Percentiles rank a stretch among this genome's conserved stretches.
Evolutionary conservation across 208 protist species (phyloP).

Genomic region (Leptomonas pyrrhocoris): DNA sequence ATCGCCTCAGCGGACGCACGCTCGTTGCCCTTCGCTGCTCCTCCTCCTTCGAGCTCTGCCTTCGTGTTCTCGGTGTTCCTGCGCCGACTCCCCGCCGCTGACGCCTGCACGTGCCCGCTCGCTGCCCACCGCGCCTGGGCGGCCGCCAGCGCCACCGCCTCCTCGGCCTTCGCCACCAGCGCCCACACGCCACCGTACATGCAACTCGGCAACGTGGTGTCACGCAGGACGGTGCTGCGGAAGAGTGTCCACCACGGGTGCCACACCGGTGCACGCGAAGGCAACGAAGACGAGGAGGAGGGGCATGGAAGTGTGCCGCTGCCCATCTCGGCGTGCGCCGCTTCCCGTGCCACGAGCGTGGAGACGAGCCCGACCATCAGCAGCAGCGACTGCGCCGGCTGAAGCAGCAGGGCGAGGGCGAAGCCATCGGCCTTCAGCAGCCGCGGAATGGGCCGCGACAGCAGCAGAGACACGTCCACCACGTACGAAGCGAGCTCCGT

Average conservation of each 20-base stretch:
- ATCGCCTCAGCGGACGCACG: too few species aligned
- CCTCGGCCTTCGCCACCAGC: conserved; percentile 43
- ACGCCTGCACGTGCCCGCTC: not conserved
- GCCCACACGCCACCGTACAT: conserved; percentile 39
- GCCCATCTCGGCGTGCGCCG: conserved; percentile 4
- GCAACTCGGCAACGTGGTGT: conserved; percentile 51
- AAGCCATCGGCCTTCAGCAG: conserved; percentile 44
- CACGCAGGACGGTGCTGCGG: conserved; percentile 45
- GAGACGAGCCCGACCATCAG: conserved; percentile 54
- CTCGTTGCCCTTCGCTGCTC: too few species aligned
- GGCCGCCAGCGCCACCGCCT: conserved; percentile 15
- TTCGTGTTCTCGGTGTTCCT: not conserved
- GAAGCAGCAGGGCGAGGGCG: conserved; percentile 42
- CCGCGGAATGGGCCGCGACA: conserved; percentile 36
- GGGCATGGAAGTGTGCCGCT: not conserved
- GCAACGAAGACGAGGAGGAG: not conserved
- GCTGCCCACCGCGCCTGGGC: conserved; percentile 11
- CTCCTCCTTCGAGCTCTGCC: not conserved
- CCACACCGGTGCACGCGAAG: not conserved
- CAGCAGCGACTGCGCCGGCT: conserved; percentile 53
- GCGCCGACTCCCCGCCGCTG: too few species aligned
- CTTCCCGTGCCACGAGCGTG: conserved; percentile 51
- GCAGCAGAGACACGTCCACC: conserved; percentile 48
- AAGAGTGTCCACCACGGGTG: conserved; percentile 60
- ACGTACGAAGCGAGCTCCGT: conserved; percentile 53